These are phyloP conservation scores for Magnusiomyces sp. DNA, from an alignment of 1,139 yeast genomes.

Conservation along the genomic window DNA sequence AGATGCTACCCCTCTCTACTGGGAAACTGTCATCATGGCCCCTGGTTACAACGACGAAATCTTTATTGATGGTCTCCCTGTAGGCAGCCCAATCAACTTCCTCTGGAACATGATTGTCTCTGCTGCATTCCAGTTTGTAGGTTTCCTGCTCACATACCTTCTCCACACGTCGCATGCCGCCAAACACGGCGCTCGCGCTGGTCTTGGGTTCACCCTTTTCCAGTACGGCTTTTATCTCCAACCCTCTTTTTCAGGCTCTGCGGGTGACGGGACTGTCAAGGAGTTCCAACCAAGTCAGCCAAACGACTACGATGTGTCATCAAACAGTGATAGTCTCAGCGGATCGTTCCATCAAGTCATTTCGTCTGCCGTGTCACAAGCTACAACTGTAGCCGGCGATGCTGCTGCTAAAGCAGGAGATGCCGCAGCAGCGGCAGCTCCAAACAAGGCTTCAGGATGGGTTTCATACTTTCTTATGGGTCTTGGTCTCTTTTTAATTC, in stretches of 20 bases:
- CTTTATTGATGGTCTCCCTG: slow-evolving; percentile 91
- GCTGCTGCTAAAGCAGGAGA: no score
- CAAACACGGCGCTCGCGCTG: slow-evolving; percentile 89
- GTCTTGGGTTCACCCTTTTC: slow-evolving; percentile 78
- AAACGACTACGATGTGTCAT: slow-evolving; percentile 30
- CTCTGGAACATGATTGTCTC: slow-evolving; percentile 87
- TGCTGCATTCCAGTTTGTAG: slow-evolving; percentile 86
- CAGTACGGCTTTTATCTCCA: slow-evolving; percentile 67
- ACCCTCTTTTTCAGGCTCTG: slow-evolving; percentile 35
- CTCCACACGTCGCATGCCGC: slow-evolving; percentile 97
- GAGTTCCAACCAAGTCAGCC: slow-evolving; percentile 33
- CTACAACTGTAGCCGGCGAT: no score
- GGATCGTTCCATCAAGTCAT: slow-evolving; percentile 21
- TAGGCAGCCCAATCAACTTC: slow-evolving; percentile 82
- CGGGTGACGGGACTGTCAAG: slow-evolving; percentile 36
- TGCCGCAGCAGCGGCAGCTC: slow-evolving; percentile 13
- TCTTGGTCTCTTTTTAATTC: slow-evolving; percentile 57
- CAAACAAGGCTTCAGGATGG: slow-evolving; percentile 17
- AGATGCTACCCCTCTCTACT: slow-evolving; percentile 92
- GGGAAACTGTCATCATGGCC: slow-evolving; percentile 85
- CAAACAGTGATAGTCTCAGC: slow-evolving; percentile 28
- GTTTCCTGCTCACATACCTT: slow-evolving; percentile 81
- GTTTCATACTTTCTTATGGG: slow-evolving; percentile 52
- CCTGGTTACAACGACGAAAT: slow-evolving; percentile 80
- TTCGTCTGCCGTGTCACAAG: slow-evolving; percentile 33